Conservation (phyloP, 306 rosid genomes). For the Lathyrus aphaca region DNA sequence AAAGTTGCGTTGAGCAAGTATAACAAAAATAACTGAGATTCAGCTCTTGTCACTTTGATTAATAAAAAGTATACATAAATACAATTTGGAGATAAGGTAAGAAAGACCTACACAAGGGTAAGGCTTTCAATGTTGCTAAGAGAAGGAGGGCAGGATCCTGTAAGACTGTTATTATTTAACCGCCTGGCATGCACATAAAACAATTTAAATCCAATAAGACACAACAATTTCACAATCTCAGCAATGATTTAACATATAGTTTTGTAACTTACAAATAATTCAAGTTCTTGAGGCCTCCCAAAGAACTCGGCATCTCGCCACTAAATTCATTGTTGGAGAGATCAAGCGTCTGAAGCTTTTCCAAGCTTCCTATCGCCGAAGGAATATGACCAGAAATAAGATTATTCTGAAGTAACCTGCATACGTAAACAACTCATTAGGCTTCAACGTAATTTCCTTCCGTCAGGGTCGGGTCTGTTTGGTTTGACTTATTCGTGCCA, state of each 20-base stretch:
- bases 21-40: not conserved
- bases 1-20: not conserved
- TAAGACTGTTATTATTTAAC: conserved; percentile 90
- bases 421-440: conserved; percentile 9
- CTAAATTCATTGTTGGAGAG: conserved; percentile 77
- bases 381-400: conserved; percentile 87
- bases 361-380: conserved; percentile 70
- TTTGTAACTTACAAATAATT: conserved; percentile 82
- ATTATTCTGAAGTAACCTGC: conserved; percentile 95
- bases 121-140: conserved; percentile 74
- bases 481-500: not conserved
- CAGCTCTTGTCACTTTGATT: not conserved
- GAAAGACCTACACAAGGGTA: conserved; percentile 84
- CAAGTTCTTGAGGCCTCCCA: conserved; percentile 80
- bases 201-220: conserved; percentile 38
- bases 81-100: conserved; percentile 17
- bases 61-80: not conserved
- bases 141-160: conserved; percentile 85
- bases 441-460: conserved; percentile 9
- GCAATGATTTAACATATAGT: conserved; percentile 14
- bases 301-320: conserved; percentile 81
- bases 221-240: conserved; percentile 31
- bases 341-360: conserved; percentile 91
- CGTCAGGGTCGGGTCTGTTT: not conserved
- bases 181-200: conserved; percentile 66